Base-by-base conservation (phyloP, 192 early-diverging fungal genomes). In the Coemansia sp. region DNA sequence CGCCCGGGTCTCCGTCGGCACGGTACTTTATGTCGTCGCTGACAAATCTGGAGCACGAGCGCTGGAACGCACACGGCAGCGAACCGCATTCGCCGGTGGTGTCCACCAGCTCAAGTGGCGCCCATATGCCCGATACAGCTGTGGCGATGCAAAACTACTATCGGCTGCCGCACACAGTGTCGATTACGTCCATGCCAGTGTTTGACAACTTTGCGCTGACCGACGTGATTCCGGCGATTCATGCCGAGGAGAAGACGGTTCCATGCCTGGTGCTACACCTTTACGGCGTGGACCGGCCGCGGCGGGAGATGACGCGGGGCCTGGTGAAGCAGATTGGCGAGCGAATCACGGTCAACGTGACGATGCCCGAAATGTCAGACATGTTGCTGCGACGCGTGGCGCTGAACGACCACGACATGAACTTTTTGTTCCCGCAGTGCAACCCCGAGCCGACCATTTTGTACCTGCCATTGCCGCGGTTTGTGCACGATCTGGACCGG, bases 401-500 rank as follows among this genome's bases (percentile, higher is more conserved):
- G 11, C 62, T 76, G 21, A 66, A 76, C 31, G 55, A 58, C 28
- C 62, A 76, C 19, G 73, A 76, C 55, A 62, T 70, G 55, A 43
- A 62, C 51, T 70, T 76, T 62, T 27, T 76, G 73, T 66, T 76
- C 35, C 73, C 73, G 0, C 36, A 27, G 45, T 70, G 73, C 67
- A 66, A 66, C 32, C 73, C 73, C 0, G 73, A 76, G 59, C 73
- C 73, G 7, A 58, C 63, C 4, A 51, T 76, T 20, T 23, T 76
- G 20, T 76, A 76, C 41, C 51, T 76, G 67, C 73, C 73, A 22
- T 36, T 76, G 36, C 73, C 73, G 22, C 62, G 58, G 15, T 68
- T 76, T 59, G 73, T 76, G 26, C 73, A 76, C 44, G 43, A 70
- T 26, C 46, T 76, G 20, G 59, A 58, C 32, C 55, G 62, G 14